Evolutionary conservation across 2,329 filamentous ascomycete genomes (phyloP).

Genomic region (Thermothelomyces thermophilus): DNA sequence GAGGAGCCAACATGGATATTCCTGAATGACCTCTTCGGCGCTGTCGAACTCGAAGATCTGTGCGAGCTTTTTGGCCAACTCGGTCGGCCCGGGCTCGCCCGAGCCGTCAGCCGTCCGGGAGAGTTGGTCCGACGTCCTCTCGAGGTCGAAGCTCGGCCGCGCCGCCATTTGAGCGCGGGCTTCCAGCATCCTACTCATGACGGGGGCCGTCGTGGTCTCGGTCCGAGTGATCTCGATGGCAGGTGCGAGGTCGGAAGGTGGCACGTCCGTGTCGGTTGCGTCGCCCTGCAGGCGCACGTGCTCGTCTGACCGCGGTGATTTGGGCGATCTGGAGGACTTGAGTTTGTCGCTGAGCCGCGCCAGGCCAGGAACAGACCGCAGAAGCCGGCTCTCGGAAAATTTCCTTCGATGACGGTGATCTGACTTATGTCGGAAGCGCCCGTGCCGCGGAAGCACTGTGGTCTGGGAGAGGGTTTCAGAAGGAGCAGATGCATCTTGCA

Average conservation of each 20-base stretch:
- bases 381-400: slow-evolving; percentile 57
- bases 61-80: slow-evolving; percentile 64
- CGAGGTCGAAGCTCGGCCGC: slow-evolving; percentile 52
- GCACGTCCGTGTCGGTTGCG: slow-evolving; percentile 22
- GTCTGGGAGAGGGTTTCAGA: slow-evolving; percentile 34
- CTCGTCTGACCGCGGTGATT: slow-evolving; percentile 30
- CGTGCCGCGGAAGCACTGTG: slow-evolving; percentile 51
- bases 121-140: slow-evolving; percentile 38
- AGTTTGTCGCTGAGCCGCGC: slow-evolving; percentile 39
- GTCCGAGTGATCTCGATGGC: slow-evolving; percentile 26
- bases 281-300: slow-evolving; percentile 23
- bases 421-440: slow-evolving; percentile 1
- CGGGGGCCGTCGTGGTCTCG: slow-evolving; percentile 53
- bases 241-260: slow-evolving; percentile 18
- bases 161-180: slow-evolving; percentile 58
- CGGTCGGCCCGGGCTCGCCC: slow-evolving; percentile 41
- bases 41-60: slow-evolving; percentile 80
- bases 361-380: slow-evolving; percentile 59
- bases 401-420: slow-evolving; percentile 19
- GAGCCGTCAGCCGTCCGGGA: slow-evolving; percentile 29
- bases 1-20: slow-evolving; percentile 89
- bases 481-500: slow-evolving; percentile 14
- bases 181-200: slow-evolving; percentile 73
- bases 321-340: slow-evolving; percentile 35
- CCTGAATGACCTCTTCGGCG: slow-evolving; percentile 78